A percentile compares a stretch with the other conserved stretches of the same genome.
Evolutionary conservation across 1,284 basidiomycete genomes (phyloP).

Genomic region (Sanghuangporus baumii): DNA sequence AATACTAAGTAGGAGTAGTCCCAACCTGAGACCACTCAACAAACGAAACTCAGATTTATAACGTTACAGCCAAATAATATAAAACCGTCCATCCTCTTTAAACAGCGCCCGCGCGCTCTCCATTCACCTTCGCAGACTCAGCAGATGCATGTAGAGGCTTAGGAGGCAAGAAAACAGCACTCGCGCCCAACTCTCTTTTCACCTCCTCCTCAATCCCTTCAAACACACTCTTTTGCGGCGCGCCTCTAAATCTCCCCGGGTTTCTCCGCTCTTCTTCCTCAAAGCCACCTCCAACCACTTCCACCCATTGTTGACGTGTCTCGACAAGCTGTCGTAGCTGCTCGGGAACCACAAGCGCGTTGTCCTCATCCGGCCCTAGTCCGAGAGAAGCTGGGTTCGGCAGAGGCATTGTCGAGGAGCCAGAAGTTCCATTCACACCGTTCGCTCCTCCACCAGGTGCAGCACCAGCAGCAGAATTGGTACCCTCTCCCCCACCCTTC

Average conservation of each 20-base stretch:
- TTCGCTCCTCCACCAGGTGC: constrained; percentile 13
- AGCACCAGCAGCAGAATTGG: background rate
- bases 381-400: constrained; percentile 64
- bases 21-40: background rate
- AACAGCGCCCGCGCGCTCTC: constrained; percentile 21
- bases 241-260: constrained; percentile 66
- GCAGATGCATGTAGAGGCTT: background rate
- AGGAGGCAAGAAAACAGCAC: background rate
- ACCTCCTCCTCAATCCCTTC: constrained; percentile 66
- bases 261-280: constrained; percentile 57
- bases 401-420: constrained; percentile 28
- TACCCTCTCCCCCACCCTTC: constrained; percentile 32
- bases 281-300: constrained; percentile 61
- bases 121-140: constrained; percentile 19
- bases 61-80: constrained; percentile 18
- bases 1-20: background rate
- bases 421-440: constrained; percentile 14
- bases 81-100: constrained; percentile 26
- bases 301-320: constrained; percentile 69
- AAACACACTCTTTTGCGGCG: constrained; percentile 71
- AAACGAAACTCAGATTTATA: constrained; percentile 11
- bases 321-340: constrained; percentile 65
- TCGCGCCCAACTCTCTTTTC: constrained; percentile 24
- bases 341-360: constrained; percentile 62
- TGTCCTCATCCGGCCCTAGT: constrained; percentile 60